A percentile compares a stretch with the other conserved stretches of the same genome.
These are phyloP conservation scores for Clitoria ternatea DNA, from an alignment of 306 rosid genomes.

Conservation along the genomic window DNA sequence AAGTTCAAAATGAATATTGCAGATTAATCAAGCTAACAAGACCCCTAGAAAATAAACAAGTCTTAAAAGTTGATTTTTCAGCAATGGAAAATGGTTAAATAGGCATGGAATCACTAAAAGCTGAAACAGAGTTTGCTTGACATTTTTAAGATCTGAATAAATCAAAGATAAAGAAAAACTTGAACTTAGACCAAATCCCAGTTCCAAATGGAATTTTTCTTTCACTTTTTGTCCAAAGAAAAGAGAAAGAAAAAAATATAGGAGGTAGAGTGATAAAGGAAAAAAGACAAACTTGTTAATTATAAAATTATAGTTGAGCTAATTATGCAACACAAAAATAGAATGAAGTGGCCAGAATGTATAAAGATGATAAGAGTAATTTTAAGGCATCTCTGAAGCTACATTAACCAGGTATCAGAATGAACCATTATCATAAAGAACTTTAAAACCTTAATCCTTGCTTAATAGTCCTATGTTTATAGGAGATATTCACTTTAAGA, in stretches of 20 bases:
- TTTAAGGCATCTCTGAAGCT: no score
- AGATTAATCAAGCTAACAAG: neutral
- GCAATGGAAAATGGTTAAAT: neutral
- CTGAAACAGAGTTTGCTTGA: neutral
- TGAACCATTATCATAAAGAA: no score
- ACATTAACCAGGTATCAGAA: no score
- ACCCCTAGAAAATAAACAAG: neutral
- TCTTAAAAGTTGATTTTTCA: neutral
- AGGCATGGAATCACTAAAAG: neutral
- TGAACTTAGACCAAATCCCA: neutral
- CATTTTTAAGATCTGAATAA: slow-evolving; percentile 14
- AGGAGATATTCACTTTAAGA: no score
- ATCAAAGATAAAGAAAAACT: neutral
- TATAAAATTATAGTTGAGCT: no score
- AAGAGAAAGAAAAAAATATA: neutral
- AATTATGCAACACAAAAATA: no score
- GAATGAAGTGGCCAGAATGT: no score
- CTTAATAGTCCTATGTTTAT: no score
- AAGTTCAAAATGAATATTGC: neutral
- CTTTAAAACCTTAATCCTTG: no score
- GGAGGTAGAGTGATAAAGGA: neutral
- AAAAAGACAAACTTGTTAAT: neutral
- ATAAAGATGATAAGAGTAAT: no score
- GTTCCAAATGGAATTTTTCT: neutral
- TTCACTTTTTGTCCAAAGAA: neutral